Evolutionary conservation across 345 rosid genomes (phyloP), one percentile per base, ranked within the genome.

Genomic region (Populus pruinosa): DNA sequence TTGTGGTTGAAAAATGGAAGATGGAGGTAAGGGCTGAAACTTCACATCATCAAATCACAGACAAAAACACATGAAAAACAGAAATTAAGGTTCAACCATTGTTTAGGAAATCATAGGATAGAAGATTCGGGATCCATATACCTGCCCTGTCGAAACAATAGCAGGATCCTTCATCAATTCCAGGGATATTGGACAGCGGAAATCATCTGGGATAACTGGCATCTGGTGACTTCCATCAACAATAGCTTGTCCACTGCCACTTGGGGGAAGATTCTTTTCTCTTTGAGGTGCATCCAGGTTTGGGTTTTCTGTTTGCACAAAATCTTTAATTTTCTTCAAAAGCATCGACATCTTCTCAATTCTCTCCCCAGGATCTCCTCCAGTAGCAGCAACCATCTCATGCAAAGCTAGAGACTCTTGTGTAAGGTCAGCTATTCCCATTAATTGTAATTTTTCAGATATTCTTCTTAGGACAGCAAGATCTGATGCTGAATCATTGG

Each of bases 141-240:
- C 99, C 95, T 96, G 97, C 71, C 99, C 98, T 61, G 96, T 92
- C 49, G 98, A 92, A 77, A 96, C 99, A 86, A 96, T 96, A 76
- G 93, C 97, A 67, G 98, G 99, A 88, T 96, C 99, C 80, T 87
- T 91, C 95, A 96, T 96, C 87, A 96, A 85, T 81, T 96, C 98
- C 80, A 96, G 83, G 18, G 98, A 93, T 79, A 96, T 96, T 21
- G 99, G 98, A 84, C 99, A 96, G 44, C 95, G 99, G 84, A 93
- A 96, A 85, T 93, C 99, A 76, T 92, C 96, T 8, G 99, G 98
- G 77, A 96, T 87, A 79, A 89, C 90, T 0, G 90, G 91, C 25
- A 85, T 82, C 80, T 86, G 91, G 82, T 84, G 93, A 85, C 83
- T 92, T 53, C 82, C 88, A 53, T 88, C 91, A 1, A 76, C 77